Evolutionary conservation across 2,329 filamentous ascomycete species (phyloP).

Genomic region (Aplosporella prunicola): DNA sequence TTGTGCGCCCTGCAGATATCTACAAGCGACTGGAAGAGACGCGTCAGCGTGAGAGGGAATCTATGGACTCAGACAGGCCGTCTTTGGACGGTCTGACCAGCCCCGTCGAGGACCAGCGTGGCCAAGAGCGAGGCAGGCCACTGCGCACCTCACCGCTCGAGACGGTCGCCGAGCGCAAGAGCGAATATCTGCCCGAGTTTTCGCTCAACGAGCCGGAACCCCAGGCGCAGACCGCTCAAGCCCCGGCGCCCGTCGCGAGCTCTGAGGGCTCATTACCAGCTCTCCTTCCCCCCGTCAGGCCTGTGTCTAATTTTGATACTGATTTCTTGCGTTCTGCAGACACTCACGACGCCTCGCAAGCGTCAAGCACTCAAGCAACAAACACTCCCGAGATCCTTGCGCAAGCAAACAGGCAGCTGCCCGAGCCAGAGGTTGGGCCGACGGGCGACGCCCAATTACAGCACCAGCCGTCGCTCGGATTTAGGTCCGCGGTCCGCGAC

Average conservation of each 20-base stretch:
- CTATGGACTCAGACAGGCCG: constrained; percentile 48
- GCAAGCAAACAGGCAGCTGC: constrained; percentile 3
- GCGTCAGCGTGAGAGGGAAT: constrained; percentile 45
- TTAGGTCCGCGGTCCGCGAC: constrained; percentile 52
- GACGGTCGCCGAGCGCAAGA: constrained; percentile 49
- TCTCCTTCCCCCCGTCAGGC: constrained; percentile 16
- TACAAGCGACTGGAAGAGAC: constrained; percentile 65
- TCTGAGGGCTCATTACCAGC: neutral
- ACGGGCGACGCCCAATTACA: constrained; percentile 27
- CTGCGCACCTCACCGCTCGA: constrained; percentile 32
- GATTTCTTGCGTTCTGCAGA: constrained; percentile 19
- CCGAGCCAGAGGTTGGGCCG: constrained; percentile 3
- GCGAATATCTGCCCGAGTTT: constrained; percentile 46
- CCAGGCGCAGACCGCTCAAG: neutral
- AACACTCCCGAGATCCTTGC: constrained; percentile 3
- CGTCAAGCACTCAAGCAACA: too few relatives aligned
- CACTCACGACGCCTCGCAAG: neutral
- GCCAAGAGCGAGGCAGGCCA: neutral
- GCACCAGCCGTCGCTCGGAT: constrained; percentile 47
- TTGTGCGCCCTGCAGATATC: constrained; percentile 67
- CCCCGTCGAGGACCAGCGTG: constrained; percentile 16
- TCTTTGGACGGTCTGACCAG: constrained; percentile 44
- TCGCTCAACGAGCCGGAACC: constrained; percentile 4
- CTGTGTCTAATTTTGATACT: constrained; percentile 19
- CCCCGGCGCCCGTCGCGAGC: neutral